Base-by-base conservation (phyloP, 768 basidiomycete genomes). In the Phanerodontia chrysosporium region DNA sequence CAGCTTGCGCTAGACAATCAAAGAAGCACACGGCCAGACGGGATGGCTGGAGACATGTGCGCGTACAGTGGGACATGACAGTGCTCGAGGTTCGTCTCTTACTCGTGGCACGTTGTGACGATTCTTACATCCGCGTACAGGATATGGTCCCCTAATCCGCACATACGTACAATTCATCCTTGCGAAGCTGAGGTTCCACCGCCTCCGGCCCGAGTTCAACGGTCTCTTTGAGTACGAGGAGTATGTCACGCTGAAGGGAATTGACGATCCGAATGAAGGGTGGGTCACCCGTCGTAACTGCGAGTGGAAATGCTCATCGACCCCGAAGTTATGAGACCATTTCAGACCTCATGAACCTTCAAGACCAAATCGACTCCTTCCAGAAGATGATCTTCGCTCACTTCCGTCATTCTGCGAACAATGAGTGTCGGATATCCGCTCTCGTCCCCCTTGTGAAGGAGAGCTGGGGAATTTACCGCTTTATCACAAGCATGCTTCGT, bases 251-350 rank as follows among this genome's bases (percentile, higher is more conserved):
- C 76, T 99, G 68, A 96, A 97, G 74, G 94, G 93, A 24, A 97
- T 98, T 62, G 94, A 98, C 70, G 95, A 99, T 77, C 97, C 97
- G 9, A 98, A 98, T 71, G 96, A 99, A 78, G 97, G 97, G 96
- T 97, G 72, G 62, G 87, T 72, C 6, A 44, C 13, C 10, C n/a
- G n/a, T 51, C n/a, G 22, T 24, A 44, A 14, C 30, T 21, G 28
- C 22, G 30, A 10, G 14, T 16, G n/a, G 13, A 10, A 51, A 13
- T 30, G 32, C 49, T 51, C 16, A 51, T 28, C 22, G 9, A 7
- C 39, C 44, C 45, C 45, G 28, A 45, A 8, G 16, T 54, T 99
- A 97, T 66, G 97, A 99, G 74, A 98, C 95, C 0, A 99, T 99
- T 66, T 87, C 87, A 27, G 97, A 99, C 72, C 84, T 99, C 32